Evolutionary conservation across 257 asterid genomes (phyloP).

Genomic region (Voacanga thouarsii): DNA sequence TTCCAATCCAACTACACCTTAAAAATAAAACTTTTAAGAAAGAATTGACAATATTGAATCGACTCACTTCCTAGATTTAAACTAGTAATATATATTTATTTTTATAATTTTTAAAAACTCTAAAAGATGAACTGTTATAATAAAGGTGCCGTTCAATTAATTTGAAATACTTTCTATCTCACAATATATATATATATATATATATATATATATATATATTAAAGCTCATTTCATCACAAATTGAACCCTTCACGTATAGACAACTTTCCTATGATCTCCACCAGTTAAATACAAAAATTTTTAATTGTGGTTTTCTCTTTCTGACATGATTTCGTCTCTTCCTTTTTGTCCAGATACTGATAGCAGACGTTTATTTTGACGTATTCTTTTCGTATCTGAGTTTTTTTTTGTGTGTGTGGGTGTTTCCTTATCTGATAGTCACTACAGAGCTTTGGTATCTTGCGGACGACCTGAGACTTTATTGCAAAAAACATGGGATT

Average conservation of each 20-base stretch:
- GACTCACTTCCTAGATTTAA: too few species aligned
- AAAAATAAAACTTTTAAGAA: too few species aligned
- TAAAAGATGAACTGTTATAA: too few species aligned
- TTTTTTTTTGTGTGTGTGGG: background rate
- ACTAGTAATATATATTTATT: too few species aligned
- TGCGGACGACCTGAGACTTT: constrained; percentile 5
- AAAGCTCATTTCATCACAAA: background rate
- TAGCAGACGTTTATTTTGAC: constrained; percentile 11
- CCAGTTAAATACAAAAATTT: background rate
- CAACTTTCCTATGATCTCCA: background rate
- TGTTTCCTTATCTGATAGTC: constrained; percentile 1
- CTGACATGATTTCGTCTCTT: too few species aligned
- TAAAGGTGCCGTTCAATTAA: too few species aligned
- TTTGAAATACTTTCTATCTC: too few species aligned
- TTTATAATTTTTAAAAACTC: too few species aligned
- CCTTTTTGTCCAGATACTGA: constrained; percentile 6
- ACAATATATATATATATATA: too few species aligned
- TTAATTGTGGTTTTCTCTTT: background rate
- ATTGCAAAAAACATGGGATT: constrained; percentile 12
- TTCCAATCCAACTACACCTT: too few species aligned
- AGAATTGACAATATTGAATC: too few species aligned
- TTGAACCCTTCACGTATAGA: constrained; percentile 3
- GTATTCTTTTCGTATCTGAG: background rate
- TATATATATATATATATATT: background rate
- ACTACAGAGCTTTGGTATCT: background rate